A percentile compares a stretch with the other conserved stretches of the same genome.
These are phyloP conservation scores for Plasmodium cynomolgi DNA, from an alignment of 169 alveolate genomes.

Conservation along the genomic window DNA sequence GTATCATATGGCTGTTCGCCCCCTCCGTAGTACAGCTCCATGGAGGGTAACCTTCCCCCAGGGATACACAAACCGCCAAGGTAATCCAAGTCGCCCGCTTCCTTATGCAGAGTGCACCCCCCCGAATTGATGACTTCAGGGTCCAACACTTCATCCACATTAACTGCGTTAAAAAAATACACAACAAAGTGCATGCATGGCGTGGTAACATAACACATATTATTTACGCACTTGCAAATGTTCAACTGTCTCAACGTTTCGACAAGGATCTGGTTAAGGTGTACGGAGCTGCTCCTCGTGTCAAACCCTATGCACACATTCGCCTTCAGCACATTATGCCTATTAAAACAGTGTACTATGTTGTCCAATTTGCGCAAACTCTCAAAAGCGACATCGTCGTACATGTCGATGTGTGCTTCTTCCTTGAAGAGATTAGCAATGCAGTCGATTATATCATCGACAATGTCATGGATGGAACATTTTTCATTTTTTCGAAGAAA, in stretches of 20 bases:
- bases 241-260: constrained; percentile 39
- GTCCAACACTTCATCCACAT: background rate
- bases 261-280: constrained; percentile 33
- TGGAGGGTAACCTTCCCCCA: background rate
- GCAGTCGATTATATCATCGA: constrained; percentile 19
- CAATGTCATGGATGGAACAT: constrained; percentile 28
- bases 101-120: background rate
- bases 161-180: constrained; percentile 12
- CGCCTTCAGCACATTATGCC: constrained; percentile 20
- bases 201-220: constrained; percentile 67
- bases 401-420: constrained; percentile 23
- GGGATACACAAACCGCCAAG: background rate
- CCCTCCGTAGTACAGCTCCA: constrained; percentile 5
- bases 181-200: constrained; percentile 71
- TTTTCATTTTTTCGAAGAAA: constrained; percentile 28
- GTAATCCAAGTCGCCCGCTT: constrained; percentile 16
- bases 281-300: constrained; percentile 36
- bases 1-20: background rate
- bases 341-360: constrained; percentile 20
- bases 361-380: constrained; percentile 15
- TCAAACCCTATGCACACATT: constrained; percentile 74
- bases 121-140: background rate
- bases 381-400: constrained; percentile 18
- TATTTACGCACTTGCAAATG: constrained; percentile 51
- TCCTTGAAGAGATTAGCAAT: constrained; percentile 26